Percentiles rank a stretch among this genome's conserved stretches.
Conservation (phyloP, 1,139 yeast genomes). For the Candida sp. region DNA sequence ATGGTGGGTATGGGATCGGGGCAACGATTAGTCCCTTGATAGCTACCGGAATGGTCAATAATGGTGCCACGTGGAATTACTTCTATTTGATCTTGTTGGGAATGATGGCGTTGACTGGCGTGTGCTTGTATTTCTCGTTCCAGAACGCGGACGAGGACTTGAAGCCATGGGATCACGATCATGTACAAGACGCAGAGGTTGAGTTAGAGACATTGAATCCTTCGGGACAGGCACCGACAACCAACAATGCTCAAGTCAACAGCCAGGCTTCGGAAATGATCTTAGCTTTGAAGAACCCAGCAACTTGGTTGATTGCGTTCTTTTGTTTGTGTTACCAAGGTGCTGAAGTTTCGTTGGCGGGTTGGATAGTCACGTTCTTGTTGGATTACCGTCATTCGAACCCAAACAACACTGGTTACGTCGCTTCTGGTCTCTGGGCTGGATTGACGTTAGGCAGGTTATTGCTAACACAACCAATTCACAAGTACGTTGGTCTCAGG, state of each 20-base stretch:
- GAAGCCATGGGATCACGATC: slow-evolving; percentile 33
- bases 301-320: slow-evolving; percentile 59
- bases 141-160: slow-evolving; percentile 48
- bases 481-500: slow-evolving; percentile 51
- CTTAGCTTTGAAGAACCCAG: slow-evolving; percentile 40
- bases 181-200: slow-evolving; percentile 11
- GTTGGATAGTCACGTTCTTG: slow-evolving; percentile 72
- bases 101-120: slow-evolving; percentile 28
- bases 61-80: slow-evolving; percentile 56
- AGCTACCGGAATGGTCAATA: slow-evolving; percentile 55
- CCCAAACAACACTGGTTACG: slow-evolving; percentile 55
- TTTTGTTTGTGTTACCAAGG: slow-evolving; percentile 70
- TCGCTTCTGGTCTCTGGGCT: slow-evolving; percentile 75
- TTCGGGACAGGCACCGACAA: background rate
- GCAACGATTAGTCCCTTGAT: slow-evolving; percentile 64
- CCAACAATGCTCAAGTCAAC: background rate
- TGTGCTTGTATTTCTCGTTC: slow-evolving; percentile 39
- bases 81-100: slow-evolving; percentile 55
- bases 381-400: slow-evolving; percentile 58
- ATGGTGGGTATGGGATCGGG: slow-evolving; percentile 67
- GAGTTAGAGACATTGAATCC: slow-evolving; percentile 6
- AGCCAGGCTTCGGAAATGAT: slow-evolving; percentile 16
- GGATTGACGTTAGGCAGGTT: slow-evolving; percentile 70
- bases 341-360: slow-evolving; percentile 69
- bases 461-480: slow-evolving; percentile 44